Evolutionary conservation across 257 asterid genomes (phyloP).

Genomic region (Parsonsia alboflavescens): DNA sequence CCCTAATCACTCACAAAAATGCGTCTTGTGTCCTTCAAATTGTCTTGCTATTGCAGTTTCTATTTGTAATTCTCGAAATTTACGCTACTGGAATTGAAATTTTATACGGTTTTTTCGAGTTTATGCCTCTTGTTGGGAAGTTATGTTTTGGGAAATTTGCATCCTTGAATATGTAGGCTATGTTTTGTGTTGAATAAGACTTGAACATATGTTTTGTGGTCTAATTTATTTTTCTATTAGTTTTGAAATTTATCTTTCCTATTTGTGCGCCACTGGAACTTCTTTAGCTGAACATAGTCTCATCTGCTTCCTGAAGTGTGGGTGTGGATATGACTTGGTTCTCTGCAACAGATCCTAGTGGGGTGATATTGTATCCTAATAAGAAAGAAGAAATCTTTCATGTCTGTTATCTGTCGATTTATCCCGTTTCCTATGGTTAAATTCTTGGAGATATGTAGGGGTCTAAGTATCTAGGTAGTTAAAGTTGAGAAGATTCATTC

Average conservation of each 20-base stretch:
- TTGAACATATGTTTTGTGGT: background rate
- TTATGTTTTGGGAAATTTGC: background rate
- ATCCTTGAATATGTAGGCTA: background rate
- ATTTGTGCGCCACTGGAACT: background rate
- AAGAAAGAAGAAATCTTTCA: background rate
- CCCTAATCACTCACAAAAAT: background rate
- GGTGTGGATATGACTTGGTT: background rate
- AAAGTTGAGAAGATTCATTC: background rate
- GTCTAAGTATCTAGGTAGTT: background rate
- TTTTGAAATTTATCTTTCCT: background rate
- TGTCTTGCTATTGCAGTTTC: background rate
- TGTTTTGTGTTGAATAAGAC: background rate
- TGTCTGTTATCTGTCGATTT: background rate
- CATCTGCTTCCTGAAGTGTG: background rate
- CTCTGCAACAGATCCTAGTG: background rate
- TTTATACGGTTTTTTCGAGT: background rate
- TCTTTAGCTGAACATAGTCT: background rate
- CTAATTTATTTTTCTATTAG: background rate
- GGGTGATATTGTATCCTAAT: background rate
- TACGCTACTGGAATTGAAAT: background rate
- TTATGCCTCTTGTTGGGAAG: background rate
- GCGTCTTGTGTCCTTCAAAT: background rate
- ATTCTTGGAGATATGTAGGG: background rate
- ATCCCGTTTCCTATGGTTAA: background rate
- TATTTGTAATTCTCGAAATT: background rate